phyloP scores from a whole-genome alignment of 1,284 basidiomycete genomes.

The Fomes fomentarius region DNA sequence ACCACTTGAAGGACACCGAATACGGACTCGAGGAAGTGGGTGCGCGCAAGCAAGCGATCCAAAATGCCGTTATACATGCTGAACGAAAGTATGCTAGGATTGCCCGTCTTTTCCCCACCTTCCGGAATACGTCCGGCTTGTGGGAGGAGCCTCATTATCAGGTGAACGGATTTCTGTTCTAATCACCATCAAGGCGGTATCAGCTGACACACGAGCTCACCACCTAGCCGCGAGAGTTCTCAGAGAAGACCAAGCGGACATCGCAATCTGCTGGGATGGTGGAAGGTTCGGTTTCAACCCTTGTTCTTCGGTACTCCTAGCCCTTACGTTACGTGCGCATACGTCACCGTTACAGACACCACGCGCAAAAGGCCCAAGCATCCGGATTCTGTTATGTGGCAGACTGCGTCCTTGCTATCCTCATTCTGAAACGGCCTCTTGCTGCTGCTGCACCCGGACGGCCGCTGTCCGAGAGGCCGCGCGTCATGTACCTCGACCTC shows the following conservation, averaged over 20 bases:
- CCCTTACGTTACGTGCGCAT: slow-evolving; percentile 15
- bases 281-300: slow-evolving; percentile 67
- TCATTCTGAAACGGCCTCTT: slow-evolving; percentile 38
- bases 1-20: slow-evolving; percentile 28
- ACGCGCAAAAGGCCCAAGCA: slow-evolving; percentile 73
- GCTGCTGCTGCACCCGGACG: background rate
- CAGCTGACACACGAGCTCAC: background rate
- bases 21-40: slow-evolving; percentile 73
- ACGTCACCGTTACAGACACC: slow-evolving; percentile 54
- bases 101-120: slow-evolving; percentile 79
- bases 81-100: slow-evolving; percentile 53
- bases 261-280: slow-evolving; percentile 86
- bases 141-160: slow-evolving; percentile 72
- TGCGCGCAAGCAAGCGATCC: background rate
- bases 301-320: too few relatives aligned
- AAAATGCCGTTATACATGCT: background rate
- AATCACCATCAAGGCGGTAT: background rate
- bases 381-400: slow-evolving; percentile 95
- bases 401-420: slow-evolving; percentile 83
- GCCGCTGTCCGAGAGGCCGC: slow-evolving; percentile 46
- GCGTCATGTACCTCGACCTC: slow-evolving; percentile 89
- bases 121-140: slow-evolving; percentile 66
- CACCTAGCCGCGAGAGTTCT: slow-evolving; percentile 71
- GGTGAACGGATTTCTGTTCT: slow-evolving; percentile 15
- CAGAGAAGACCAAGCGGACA: slow-evolving; percentile 52